Conservation (phyloP, 306 rosid genomes). For the Erythrophleum fordii region DNA sequence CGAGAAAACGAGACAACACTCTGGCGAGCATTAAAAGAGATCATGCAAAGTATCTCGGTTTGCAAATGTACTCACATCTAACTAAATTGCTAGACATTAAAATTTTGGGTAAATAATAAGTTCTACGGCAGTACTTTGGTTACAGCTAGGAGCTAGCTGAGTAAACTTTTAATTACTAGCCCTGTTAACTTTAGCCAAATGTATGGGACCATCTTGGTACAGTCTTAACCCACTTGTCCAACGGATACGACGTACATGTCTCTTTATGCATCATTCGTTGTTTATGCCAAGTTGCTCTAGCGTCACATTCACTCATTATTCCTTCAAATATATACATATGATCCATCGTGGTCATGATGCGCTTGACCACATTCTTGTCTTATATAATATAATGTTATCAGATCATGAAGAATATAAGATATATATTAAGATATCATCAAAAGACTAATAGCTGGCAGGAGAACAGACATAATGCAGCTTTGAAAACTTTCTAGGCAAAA, state of each 20-base stretch:
- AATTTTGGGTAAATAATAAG: constrained; percentile 2
- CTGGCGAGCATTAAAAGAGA: constrained; percentile 14
- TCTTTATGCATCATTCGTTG: not conserved
- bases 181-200: constrained; percentile 7
- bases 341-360: not conserved
- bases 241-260: constrained; percentile 18
- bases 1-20: not conserved
- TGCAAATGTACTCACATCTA: not conserved
- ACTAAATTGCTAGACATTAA: not conserved
- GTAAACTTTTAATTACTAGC: constrained; percentile 14
- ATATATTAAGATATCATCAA: not conserved
- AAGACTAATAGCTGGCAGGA: not conserved
- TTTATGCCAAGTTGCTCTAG: not conserved
- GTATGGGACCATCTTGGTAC: constrained; percentile 13
- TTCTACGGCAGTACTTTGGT: constrained; percentile 3
- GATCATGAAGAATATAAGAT: not conserved
- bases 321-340: not conserved
- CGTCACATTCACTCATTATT: not conserved
- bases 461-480: constrained; percentile 14
- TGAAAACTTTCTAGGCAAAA: constrained; percentile 33
- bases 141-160: not conserved
- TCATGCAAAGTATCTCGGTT: not conserved
- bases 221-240: constrained; percentile 29
- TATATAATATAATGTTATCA: not conserved
- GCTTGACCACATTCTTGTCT: not conserved